Percentiles rank a stretch among this genome's conserved stretches.
Evolutionary conservation across 768 basidiomycete species (phyloP).

Genomic region (Mycena latifolia): DNA sequence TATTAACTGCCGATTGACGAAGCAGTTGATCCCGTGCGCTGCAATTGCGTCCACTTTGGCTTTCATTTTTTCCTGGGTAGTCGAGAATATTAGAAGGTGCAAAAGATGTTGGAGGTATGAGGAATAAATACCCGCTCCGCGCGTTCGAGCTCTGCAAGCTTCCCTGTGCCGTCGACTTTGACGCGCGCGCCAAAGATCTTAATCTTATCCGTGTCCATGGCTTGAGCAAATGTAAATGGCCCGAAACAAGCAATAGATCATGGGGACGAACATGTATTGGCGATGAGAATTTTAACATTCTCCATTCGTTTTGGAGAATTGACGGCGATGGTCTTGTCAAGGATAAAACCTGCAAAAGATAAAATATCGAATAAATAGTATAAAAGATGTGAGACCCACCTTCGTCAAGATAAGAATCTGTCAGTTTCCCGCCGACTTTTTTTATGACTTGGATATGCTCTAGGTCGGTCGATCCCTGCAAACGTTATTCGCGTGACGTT

Average conservation of each 20-base stretch:
- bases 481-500: not conserved
- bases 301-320: conserved; percentile 96
- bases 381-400: conserved; percentile 56
- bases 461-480: conserved; percentile 92
- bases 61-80: conserved; percentile 97
- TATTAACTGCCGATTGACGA: conserved; percentile 98
- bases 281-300: conserved; percentile 95
- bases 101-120: too few species aligned
- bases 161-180: conserved; percentile 95
- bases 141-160: conserved; percentile 97
- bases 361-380: conserved; percentile 1
- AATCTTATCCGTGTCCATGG: conserved; percentile 99
- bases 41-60: conserved; percentile 96
- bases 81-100: conserved; percentile 12
- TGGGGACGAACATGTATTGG: conserved; percentile 89
- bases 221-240: conserved; percentile 52
- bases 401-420: conserved; percentile 98
- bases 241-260: not conserved
- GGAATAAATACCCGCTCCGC: conserved; percentile 83
- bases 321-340: conserved; percentile 94
- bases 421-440: conserved; percentile 98
- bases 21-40: conserved; percentile 94
- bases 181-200: conserved; percentile 98
- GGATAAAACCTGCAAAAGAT: conserved; percentile 83
- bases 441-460: conserved; percentile 99